These are phyloP conservation scores for Syzygium malaccense DNA, from an alignment of 441 rosid species.

Conservation along the genomic window DNA sequence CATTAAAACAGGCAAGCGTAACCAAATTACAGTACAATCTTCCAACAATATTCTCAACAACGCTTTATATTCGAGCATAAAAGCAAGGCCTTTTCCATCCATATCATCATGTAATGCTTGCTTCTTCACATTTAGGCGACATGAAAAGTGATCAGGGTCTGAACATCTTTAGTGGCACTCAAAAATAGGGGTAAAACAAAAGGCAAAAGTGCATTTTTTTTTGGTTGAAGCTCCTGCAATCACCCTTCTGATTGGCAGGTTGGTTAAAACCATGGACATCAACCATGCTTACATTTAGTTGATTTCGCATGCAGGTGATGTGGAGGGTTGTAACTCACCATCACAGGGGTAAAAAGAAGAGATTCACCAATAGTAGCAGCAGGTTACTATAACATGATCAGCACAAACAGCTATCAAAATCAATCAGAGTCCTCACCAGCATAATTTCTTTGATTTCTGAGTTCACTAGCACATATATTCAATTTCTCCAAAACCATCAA, in stretches of 20 bases:
- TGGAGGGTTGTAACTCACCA: not conserved
- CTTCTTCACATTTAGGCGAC: not conserved
- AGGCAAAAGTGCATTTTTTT: not conserved
- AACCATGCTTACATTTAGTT: not conserved
- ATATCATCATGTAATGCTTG: not conserved
- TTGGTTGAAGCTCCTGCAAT: not conserved
- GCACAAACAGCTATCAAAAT: not conserved
- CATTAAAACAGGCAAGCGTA: not conserved
- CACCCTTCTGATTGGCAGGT: not conserved
- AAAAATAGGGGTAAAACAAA: not conserved
- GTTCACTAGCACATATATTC: not conserved
- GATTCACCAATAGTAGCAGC: not conserved
- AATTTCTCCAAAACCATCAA: not conserved
- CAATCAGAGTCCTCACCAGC: not conserved
- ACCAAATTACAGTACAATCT: not conserved
- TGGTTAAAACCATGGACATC: not conserved
- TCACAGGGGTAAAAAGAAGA: not conserved
- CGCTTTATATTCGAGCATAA: not conserved
- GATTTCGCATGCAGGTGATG: not conserved
- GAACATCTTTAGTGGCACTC: not conserved
- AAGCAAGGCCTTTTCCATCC: not conserved
- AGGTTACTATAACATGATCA: not conserved
- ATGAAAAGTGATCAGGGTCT: not conserved
- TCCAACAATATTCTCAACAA: not conserved
- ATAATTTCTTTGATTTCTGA: not conserved